Conservation (phyloP, 805 yeast species). For the Hanseniaspora jakobsenii region DNA sequence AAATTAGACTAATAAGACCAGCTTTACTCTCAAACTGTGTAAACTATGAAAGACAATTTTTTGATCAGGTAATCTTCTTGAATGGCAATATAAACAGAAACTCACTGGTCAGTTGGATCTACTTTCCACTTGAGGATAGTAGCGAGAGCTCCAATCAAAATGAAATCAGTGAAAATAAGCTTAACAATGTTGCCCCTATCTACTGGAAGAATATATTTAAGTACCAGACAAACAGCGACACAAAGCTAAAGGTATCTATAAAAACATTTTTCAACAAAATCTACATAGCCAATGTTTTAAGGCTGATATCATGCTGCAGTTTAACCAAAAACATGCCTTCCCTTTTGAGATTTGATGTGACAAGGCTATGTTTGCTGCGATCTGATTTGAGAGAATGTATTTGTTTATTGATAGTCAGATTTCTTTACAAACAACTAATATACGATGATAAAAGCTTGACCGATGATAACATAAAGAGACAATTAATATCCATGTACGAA, state of each 20-base stretch:
- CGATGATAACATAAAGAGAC: slow-evolving; percentile 24
- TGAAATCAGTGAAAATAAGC: too few species aligned
- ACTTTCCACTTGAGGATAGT: slow-evolving; percentile 25
- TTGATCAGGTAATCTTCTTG: slow-evolving; percentile 7
- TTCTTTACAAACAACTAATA: slow-evolving; percentile 59
- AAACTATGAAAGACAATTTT: slow-evolving; percentile 75
- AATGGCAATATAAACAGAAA: slow-evolving; percentile 37
- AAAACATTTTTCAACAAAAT: slow-evolving; percentile 28
- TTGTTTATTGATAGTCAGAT: slow-evolving; percentile 61
- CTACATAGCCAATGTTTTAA: slow-evolving; percentile 43
- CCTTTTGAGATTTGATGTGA: slow-evolving; percentile 71
- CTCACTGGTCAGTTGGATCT: slow-evolving; percentile 58
- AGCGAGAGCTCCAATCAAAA: too few species aligned
- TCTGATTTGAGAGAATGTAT: slow-evolving; percentile 80
- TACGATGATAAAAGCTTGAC: slow-evolving; percentile 25
- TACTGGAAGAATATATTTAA: slow-evolving; percentile 13
- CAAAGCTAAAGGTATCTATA: background rate
- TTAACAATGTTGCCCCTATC: too few species aligned
- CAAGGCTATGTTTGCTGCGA: slow-evolving; percentile 61
- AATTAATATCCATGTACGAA: slow-evolving; percentile 30
- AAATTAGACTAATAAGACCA: slow-evolving; percentile 74
- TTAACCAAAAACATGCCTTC: slow-evolving; percentile 76
- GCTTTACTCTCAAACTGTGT: slow-evolving; percentile 75
- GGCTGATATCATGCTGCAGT: slow-evolving; percentile 61
- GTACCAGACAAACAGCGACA: slow-evolving; percentile 17